These are phyloP conservation scores for Kazachstania sp. DNA, from an alignment of 1,139 yeast genomes.

Conservation along the genomic window DNA sequence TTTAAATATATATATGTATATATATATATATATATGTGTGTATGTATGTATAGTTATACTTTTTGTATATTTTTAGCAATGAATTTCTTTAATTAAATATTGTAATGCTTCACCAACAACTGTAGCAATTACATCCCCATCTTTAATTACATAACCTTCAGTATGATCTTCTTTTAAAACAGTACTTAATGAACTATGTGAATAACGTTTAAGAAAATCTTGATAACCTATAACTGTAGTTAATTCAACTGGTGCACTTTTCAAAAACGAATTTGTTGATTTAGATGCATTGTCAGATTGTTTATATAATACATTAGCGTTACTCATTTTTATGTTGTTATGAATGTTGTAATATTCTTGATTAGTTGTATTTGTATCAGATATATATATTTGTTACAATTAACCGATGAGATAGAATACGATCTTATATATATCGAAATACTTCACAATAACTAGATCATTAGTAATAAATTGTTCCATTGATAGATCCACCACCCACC, in stretches of 20 bases:
- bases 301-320: conserved; percentile 10
- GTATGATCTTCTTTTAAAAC: conserved; percentile 27
- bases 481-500: no score
- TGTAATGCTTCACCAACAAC: conserved; percentile 31
- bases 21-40: no score
- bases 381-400: no score
- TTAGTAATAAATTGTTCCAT: no score
- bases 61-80: no score
- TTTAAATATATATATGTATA: not conserved
- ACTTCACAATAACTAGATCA: no score
- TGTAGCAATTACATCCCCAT: conserved; percentile 31
- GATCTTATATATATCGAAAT: no score
- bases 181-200: conserved; percentile 21
- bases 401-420: no score
- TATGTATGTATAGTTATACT: no score
- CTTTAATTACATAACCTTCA: conserved; percentile 29
- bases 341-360: no score
- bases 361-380: no score
- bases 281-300: conserved; percentile 21
- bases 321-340: not conserved
- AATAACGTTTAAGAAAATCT: conserved; percentile 28
- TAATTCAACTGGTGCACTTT: conserved; percentile 32
- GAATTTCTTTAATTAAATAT: conserved; percentile 16
- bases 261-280: conserved; percentile 28
- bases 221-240: conserved; percentile 33